phyloP scores from a whole-genome alignment of 352 stramenopile species.

The Aphanomyces euteiches region DNA sequence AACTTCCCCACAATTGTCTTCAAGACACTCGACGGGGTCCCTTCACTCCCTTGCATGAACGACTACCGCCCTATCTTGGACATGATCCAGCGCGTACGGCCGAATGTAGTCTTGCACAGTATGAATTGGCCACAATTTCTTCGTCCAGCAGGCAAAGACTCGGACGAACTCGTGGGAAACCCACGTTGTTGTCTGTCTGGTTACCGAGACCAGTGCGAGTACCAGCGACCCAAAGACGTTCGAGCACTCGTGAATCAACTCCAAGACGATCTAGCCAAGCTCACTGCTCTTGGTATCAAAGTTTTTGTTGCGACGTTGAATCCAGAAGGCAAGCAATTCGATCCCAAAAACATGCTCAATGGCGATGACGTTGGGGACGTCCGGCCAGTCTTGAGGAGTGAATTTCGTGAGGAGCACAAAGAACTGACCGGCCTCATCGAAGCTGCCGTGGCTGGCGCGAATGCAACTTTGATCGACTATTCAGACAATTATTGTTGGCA shows the following conservation, averaged over 20 bases:
- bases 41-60: conserved; percentile 1
- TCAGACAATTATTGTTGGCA: conserved; percentile 29
- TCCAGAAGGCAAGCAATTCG: conserved; percentile 25
- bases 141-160: neutral
- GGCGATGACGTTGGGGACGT: neutral
- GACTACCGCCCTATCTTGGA: neutral
- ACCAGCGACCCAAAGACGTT: conserved; percentile 22
- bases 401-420: conserved; percentile 6
- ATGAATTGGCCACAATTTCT: conserved; percentile 25
- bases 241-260: neutral
- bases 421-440: conserved; percentile 8
- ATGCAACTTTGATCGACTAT: conserved; percentile 27
- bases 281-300: conserved; percentile 14
- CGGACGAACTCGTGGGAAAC: neutral
- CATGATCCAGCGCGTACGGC: conserved; percentile 11
- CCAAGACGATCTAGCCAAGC: neutral
- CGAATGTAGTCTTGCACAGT: conserved; percentile 24
- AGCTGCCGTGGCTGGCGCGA: neutral
- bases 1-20: neutral
- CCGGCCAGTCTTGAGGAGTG: conserved; percentile 1
- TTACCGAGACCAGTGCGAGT: conserved; percentile 11
- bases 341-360: conserved; percentile 24
- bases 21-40: neutral
- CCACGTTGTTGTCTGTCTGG: conserved; percentile 7
- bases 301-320: conserved; percentile 29